Evolutionary conservation across 176 grass and related monocot species (phyloP).

Genomic region (Avena sativa): DNA sequence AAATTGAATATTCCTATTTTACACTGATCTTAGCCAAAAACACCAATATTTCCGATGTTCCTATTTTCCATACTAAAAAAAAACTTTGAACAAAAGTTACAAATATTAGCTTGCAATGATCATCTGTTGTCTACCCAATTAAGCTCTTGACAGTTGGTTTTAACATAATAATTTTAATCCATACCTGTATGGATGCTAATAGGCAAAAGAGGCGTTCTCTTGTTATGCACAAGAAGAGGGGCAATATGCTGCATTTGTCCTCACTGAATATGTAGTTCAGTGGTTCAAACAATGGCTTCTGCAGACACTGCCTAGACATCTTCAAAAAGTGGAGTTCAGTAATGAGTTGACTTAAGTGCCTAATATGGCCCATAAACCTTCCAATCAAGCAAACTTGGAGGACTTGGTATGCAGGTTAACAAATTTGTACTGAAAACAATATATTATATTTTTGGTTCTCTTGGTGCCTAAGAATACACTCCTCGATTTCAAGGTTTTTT

Average conservation of each 20-base stretch:
- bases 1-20: too few species aligned
- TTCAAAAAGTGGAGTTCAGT: constrained; percentile 70
- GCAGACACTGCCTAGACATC: constrained; percentile 71
- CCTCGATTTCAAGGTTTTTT: too few species aligned
- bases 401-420: constrained; percentile 80
- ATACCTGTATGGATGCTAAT: constrained; percentile 49
- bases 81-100: neutral
- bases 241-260: constrained; percentile 73
- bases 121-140: constrained; percentile 3
- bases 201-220: constrained; percentile 63
- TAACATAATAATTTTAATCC: constrained; percentile 25
- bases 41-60: neutral
- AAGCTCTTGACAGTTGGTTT: constrained; percentile 13
- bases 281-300: constrained; percentile 75
- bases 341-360: constrained; percentile 72
- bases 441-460: too few species aligned
- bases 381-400: constrained; percentile 70
- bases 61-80: neutral
- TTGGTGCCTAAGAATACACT: too few species aligned
- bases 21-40: neutral
- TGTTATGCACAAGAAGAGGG: constrained; percentile 74
- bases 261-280: constrained; percentile 53
- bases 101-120: neutral
- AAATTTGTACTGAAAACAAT: constrained; percentile 1
- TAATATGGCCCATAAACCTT: constrained; percentile 58